Evolutionary conservation across 257 asterid genomes (phyloP).

Genomic region (Nicotiana paniculata): DNA sequence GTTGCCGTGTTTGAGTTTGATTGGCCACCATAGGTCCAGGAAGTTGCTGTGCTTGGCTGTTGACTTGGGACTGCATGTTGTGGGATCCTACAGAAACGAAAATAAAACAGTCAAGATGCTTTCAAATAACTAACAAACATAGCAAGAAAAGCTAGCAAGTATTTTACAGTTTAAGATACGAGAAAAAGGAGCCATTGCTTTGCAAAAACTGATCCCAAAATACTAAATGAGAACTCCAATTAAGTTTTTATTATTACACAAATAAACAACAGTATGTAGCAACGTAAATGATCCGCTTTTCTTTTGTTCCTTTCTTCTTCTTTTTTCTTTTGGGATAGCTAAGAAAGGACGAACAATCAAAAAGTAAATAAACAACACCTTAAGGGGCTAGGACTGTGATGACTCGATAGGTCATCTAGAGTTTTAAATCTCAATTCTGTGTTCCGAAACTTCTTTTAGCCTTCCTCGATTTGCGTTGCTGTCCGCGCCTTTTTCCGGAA

Average conservation of each 20-base stretch:
- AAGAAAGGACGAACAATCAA: neutral
- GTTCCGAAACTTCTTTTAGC: too few relatives aligned
- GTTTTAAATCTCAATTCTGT: too few relatives aligned
- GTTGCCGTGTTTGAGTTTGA: slow-evolving; percentile 82
- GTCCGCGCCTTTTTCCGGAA: too few relatives aligned
- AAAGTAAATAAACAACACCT: neutral
- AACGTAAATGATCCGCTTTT: neutral
- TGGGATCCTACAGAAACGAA: slow-evolving; percentile 52
- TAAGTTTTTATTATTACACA: neutral
- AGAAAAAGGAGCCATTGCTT: neutral
- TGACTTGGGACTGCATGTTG: slow-evolving; percentile 68
- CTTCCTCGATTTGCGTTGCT: too few relatives aligned
- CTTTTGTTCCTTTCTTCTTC: neutral
- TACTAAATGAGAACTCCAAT: neutral
- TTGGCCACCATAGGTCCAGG: slow-evolving; percentile 49
- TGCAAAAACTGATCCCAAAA: neutral
- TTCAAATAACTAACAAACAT: neutral
- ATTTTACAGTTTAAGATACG: neutral
- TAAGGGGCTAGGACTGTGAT: neutral
- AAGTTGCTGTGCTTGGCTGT: slow-evolving; percentile 65
- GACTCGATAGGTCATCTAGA: too few relatives aligned
- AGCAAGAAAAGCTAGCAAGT: neutral
- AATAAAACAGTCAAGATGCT: neutral
- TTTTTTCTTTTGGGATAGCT: neutral
- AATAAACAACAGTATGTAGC: neutral